Evolutionary conservation across 345 rosid species (phyloP), one percentile per base, ranked within the genome.

Genomic region (Eucalyptus cladocalyx): DNA sequence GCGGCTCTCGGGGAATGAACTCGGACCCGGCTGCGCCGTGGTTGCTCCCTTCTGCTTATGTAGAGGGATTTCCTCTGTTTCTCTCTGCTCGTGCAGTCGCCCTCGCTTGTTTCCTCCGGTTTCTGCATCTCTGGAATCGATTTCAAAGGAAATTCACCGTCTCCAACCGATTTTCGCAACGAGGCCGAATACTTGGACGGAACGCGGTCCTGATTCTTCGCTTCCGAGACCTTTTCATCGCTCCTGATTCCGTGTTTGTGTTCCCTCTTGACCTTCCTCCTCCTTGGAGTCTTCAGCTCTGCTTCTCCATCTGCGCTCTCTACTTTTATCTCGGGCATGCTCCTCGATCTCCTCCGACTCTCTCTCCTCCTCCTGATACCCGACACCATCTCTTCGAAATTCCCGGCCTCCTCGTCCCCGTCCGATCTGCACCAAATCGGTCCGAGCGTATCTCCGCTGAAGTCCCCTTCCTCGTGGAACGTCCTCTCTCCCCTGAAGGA

Each of bases 11-110:
- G 97, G 34, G 99, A 97, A 67, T 90, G 91, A 43, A 89, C 93
- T 90, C 91, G 92, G 69, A 93, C 94, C 89, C 93, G 95, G 94
- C 87, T 92, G 86, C 91, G 90, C 90, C 91, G 89, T 76, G 89
- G 92, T 58, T 91, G 92, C 45, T 93, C 87, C 90, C 94, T 97
- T 86, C 95, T 93, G 93, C 90, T 93, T 86, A 93, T 87, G 90
- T 96, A 91, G 87, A 94, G 34, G 90, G 98, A 95, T 91, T 94
- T 97, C 90, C 99, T 95, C 91, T 92, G 96, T 89, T 91, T 92
- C 88, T 93, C 96, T 37, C 88, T 92, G 91, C 90, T 94, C 34
- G 80, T 87, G 90, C 88, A 92, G 90, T 95, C 58, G 92, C 94
- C 7, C 24, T 11, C 28, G 28, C 83, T 76, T 76, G 83, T 76